These are phyloP conservation scores for Starmera caribaea DNA, from an alignment of 805 yeast genomes.

Conservation along the genomic window DNA sequence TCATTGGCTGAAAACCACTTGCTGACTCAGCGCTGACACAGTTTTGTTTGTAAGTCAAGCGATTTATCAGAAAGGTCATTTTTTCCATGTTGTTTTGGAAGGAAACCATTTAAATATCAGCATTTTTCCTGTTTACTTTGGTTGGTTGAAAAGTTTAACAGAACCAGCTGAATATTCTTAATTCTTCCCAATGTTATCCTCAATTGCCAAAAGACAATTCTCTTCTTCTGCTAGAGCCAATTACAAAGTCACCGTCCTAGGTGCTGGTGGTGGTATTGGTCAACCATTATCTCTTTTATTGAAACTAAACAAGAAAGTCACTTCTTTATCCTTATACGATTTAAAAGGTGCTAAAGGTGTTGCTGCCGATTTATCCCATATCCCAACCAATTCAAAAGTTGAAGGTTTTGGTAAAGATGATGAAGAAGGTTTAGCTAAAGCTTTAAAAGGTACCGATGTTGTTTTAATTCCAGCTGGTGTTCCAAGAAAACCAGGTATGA, in stretches of 20 bases:
- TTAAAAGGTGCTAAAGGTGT: conserved; percentile 92
- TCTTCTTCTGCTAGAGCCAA: conserved; percentile 57
- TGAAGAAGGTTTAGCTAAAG: conserved; percentile 54
- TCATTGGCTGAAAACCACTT: too few species aligned
- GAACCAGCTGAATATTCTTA: too few species aligned
- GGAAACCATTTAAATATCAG: too few species aligned
- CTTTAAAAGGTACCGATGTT: conserved; percentile 65
- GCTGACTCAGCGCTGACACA: too few species aligned
- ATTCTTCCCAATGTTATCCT: conserved; percentile 39
- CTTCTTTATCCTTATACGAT: conserved; percentile 80
- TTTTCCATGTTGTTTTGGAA: too few species aligned
- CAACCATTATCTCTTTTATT: conserved; percentile 76
- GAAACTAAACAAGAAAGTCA: conserved; percentile 83
- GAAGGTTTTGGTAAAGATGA: conserved; percentile 81
- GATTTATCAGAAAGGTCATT: too few species aligned
- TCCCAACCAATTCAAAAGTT: conserved; percentile 86
- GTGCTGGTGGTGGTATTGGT: conserved; percentile 90
- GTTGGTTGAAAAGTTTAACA: too few species aligned
- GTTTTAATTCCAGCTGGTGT: conserved; percentile 96
- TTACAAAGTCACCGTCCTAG: conserved; percentile 71
- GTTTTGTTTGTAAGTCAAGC: too few species aligned
- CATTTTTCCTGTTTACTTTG: too few species aligned
- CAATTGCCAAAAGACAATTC: conserved; percentile 52
- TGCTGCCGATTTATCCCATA: conserved; percentile 91
- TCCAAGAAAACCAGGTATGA: conserved; percentile 98